These are phyloP conservation scores for Sordariomycetes sp. DNA, from an alignment of 2,329 filamentous ascomycete species.

Conservation along the genomic window DNA sequence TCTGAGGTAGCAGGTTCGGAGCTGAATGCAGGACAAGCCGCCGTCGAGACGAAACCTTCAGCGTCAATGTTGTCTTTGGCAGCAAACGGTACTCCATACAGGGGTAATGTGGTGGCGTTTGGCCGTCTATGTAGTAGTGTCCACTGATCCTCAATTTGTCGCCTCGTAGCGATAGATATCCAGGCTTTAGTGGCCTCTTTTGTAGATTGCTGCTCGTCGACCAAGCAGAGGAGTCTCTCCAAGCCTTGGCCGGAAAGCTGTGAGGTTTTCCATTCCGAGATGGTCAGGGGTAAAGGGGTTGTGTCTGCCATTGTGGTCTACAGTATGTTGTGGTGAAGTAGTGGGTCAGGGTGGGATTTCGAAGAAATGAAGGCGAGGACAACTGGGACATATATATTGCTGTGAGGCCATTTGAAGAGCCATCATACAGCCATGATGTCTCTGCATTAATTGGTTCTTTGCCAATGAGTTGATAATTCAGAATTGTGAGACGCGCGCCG, in stretches of 20 bases:
- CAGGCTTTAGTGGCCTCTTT: neutral
- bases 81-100: slow-evolving; percentile 48
- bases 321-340: no score
- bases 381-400: no score
- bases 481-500: no score
- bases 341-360: neutral
- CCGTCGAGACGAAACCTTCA: slow-evolving; percentile 39
- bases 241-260: neutral
- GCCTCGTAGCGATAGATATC: slow-evolving; percentile 3
- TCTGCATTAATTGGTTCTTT: no score
- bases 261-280: neutral
- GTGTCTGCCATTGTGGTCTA: no score
- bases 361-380: neutral
- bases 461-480: no score
- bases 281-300: neutral
- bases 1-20: slow-evolving; percentile 33
- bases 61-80: slow-evolving; percentile 50
- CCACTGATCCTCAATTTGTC: slow-evolving; percentile 3
- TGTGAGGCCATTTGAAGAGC: no score
- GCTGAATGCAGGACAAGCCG: slow-evolving; percentile 38
- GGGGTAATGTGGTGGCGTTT: slow-evolving; percentile 25
- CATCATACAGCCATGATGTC: no score
- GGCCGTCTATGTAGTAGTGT: slow-evolving; percentile 1
- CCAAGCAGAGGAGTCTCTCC: neutral
- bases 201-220: neutral